Conservation (phyloP, 1,284 basidiomycete species). For the Fistulina hepatica region DNA sequence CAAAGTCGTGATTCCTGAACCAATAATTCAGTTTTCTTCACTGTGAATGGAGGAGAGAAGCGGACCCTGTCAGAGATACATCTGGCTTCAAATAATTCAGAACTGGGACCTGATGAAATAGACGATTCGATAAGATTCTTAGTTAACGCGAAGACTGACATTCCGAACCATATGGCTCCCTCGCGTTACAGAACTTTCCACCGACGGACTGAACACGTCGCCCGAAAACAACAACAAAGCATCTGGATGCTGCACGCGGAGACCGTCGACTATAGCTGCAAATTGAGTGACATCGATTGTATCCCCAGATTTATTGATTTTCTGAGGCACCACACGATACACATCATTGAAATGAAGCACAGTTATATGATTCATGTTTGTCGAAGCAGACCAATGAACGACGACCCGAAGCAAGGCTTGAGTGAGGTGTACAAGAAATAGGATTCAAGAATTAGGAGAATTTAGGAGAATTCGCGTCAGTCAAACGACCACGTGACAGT, state of each 20-base stretch:
- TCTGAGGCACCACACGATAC: conserved; percentile 66
- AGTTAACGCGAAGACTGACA: conserved; percentile 1
- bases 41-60: conserved; percentile 24
- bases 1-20: conserved; percentile 77
- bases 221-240: conserved; percentile 76
- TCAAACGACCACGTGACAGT: no score
- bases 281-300: conserved; percentile 75
- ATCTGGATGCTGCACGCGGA: conserved; percentile 41
- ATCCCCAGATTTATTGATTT: conserved; percentile 37
- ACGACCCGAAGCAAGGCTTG: background rate
- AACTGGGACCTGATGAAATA: conserved; percentile 53
- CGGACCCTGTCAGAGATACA: conserved; percentile 52
- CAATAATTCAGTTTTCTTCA: conserved; percentile 22
- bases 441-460: no score
- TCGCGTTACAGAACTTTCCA: conserved; percentile 80
- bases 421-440: no score
- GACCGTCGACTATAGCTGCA: conserved; percentile 45
- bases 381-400: background rate
- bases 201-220: conserved; percentile 77
- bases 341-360: conserved; percentile 65
- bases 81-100: conserved; percentile 67
- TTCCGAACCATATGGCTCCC: conserved; percentile 79
- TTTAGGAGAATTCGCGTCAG: no score
- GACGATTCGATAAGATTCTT: background rate
- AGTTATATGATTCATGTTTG: conserved; percentile 13